These are phyloP conservation scores for Insectozyma bohioensis DNA, from an alignment of 1,139 yeast genomes.

Conservation along the genomic window DNA sequence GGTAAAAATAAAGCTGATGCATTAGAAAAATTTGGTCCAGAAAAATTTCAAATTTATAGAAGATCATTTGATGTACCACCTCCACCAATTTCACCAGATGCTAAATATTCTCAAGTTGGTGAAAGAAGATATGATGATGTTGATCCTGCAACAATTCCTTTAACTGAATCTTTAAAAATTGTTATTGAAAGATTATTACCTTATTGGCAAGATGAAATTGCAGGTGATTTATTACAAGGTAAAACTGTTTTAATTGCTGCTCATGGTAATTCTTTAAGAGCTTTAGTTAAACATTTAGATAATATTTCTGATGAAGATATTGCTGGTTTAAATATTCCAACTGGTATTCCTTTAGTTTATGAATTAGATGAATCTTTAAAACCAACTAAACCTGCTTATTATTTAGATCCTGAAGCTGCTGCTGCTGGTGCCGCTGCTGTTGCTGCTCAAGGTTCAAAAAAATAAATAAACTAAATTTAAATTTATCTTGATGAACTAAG, in stretches of 20 bases:
- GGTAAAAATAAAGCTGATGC: conserved; percentile 98
- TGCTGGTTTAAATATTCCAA: conserved; percentile 94
- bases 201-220: conserved; percentile 94
- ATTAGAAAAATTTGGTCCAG: conserved; percentile 83
- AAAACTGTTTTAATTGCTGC: conserved; percentile 94
- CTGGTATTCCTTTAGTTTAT: conserved; percentile 98
- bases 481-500: not conserved
- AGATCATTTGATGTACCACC: conserved; percentile 98
- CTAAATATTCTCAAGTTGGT: conserved; percentile 80
- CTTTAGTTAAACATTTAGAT: conserved; percentile 94
- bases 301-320: conserved; percentile 89
- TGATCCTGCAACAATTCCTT: conserved; percentile 85
- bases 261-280: conserved; percentile 99
- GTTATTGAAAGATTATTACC: conserved; percentile 97
- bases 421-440: conserved; percentile 99
- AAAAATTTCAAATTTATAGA: conserved; percentile 96
- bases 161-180: conserved; percentile 91
- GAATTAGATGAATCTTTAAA: conserved; percentile 86
- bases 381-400: conserved; percentile 92
- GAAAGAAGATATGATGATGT: conserved; percentile 83
- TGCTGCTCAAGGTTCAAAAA: conserved; percentile 85
- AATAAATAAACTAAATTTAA: conserved; percentile 23
- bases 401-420: conserved; percentile 99
- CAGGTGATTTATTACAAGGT: conserved; percentile 79
- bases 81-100: conserved; percentile 76